Evolutionary conservation across 2,329 filamentous ascomycete genomes (phyloP), one percentile per base, ranked within the genome.

Genomic region (Hymenoscyphus albidus): DNA sequence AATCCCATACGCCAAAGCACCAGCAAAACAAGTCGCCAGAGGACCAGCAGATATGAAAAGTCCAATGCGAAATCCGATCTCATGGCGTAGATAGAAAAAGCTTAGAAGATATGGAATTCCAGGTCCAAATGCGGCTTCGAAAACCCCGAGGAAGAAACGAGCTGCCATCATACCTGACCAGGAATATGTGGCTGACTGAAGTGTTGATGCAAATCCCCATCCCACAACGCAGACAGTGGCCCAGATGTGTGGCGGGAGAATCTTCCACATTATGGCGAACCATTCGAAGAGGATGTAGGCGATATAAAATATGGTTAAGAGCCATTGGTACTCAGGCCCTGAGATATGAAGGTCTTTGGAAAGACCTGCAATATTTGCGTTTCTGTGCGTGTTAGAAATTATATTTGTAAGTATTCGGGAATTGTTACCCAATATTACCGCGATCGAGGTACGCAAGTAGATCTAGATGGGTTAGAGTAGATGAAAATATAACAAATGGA

Each of bases 61-160:
- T 10, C 89, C 90, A 16, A 85, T 88, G 32, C 90, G 81, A 64
- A 90, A 82, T 1, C 89, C 91, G 10, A 93, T 79, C 71, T 93
- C 91, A 18, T 76, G 70, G 5, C 81, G 72, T 6, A 77, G 74
- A 64, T 82, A 82, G 70, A 82, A 82, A 70, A 82, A 81, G 7
- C 76, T 78, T 5, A 82, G 73, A 27, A 81, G 76, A 57, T 78
- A 69, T 76, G 76, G 64, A 76, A 78, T n/a, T 72, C 76, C 59
- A 68, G 77, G 58, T 67, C 75, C 27, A 74, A 73, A 58, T 69
- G 74, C 16, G 67, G 73, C 65, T 77, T 79, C 78, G 22, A 78
- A 73, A 3, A 77, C 63, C 2, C 77, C 78, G 2, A 79, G 69
- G 44, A 78, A 75, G 69, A 79, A 79, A 0, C 78, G 68, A 3